Evolutionary conservation across 1,284 basidiomycete species (phyloP).

Genomic region (Spongiforma sp.): DNA sequence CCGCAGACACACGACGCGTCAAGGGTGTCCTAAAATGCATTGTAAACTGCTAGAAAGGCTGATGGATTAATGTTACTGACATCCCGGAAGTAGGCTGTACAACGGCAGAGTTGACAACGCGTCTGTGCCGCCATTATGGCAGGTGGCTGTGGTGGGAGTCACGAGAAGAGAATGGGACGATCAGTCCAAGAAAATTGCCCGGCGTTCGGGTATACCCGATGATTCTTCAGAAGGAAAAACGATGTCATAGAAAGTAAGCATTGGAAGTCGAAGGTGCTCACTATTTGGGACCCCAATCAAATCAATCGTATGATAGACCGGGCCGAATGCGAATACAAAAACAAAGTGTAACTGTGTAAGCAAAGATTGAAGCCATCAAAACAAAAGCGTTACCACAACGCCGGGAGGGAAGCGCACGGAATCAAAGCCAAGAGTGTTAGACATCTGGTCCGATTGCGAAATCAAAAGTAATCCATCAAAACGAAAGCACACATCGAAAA

Average conservation of each 20-base stretch:
- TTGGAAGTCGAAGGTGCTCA: not conserved
- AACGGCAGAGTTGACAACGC: not conserved
- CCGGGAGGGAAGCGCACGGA: no score
- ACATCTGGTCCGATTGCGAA: no score
- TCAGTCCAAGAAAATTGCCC: not conserved
- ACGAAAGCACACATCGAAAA: no score
- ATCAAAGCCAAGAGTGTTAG: no score
- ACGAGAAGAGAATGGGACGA: not conserved
- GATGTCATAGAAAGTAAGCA: not conserved
- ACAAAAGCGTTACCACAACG: no score
- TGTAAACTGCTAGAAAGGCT: not conserved
- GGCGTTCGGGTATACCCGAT: not conserved
- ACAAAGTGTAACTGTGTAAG: not conserved
- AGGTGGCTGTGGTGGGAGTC: no score
- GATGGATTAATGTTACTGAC: not conserved
- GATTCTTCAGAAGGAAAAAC: not conserved
- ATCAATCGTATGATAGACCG: not conserved
- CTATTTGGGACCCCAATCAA: not conserved
- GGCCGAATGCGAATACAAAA: not conserved
- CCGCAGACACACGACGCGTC: slow-evolving; percentile 1
- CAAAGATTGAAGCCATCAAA: no score
- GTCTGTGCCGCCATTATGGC: not conserved
- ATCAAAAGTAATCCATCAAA: no score
- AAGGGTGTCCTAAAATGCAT: not conserved
- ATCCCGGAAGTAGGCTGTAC: not conserved